A percentile compares a stretch with the other conserved stretches of the same genome.
Conservation (phyloP, 1,284 basidiomycete genomes). For the Boletus mariae region DNA sequence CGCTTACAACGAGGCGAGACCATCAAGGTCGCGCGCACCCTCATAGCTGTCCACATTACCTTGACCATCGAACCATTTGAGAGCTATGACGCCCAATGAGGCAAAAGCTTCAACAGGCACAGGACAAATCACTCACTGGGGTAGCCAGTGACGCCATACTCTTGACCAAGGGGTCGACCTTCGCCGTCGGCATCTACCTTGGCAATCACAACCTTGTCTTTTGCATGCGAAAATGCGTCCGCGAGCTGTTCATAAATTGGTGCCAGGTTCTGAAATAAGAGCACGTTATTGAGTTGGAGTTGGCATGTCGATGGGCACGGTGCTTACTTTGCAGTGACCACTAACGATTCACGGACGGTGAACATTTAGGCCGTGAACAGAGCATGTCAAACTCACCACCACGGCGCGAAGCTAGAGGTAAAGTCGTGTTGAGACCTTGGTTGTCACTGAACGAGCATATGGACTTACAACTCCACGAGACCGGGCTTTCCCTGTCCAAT, state of each 20-base stretch:
- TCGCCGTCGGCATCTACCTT: slow-evolving; percentile 92
- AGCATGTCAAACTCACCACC: slow-evolving; percentile 58
- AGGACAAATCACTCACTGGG: slow-evolving; percentile 60
- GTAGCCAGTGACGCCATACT: slow-evolving; percentile 80
- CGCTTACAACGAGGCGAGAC: slow-evolving; percentile 71
- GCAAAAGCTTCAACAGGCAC: background rate
- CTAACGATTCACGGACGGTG: slow-evolving; percentile 35
- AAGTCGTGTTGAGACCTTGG: background rate
- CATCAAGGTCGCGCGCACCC: slow-evolving; percentile 78
- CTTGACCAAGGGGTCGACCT: slow-evolving; percentile 68
- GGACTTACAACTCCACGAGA: slow-evolving; percentile 85
- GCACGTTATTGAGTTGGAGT: slow-evolving; percentile 9
- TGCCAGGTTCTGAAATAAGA: slow-evolving; percentile 63
- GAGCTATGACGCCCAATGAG: slow-evolving; percentile 45
- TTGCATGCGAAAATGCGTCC: slow-evolving; percentile 74
- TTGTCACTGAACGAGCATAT: background rate
- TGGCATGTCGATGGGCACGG: background rate
- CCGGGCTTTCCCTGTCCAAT: slow-evolving; percentile 79
- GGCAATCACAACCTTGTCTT: slow-evolving; percentile 84
- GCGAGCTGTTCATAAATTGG: slow-evolving; percentile 88
- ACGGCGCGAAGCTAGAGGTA: slow-evolving; percentile 68
- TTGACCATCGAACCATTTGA: slow-evolving; percentile 85
- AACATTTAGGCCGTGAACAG: background rate
- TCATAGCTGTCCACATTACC: slow-evolving; percentile 73
- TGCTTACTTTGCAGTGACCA: slow-evolving; percentile 75